A percentile compares a stretch with the other conserved stretches of the same genome.
Conservation (phyloP, 1,284 basidiomycete genomes). For the Moniliella sp. region DNA sequence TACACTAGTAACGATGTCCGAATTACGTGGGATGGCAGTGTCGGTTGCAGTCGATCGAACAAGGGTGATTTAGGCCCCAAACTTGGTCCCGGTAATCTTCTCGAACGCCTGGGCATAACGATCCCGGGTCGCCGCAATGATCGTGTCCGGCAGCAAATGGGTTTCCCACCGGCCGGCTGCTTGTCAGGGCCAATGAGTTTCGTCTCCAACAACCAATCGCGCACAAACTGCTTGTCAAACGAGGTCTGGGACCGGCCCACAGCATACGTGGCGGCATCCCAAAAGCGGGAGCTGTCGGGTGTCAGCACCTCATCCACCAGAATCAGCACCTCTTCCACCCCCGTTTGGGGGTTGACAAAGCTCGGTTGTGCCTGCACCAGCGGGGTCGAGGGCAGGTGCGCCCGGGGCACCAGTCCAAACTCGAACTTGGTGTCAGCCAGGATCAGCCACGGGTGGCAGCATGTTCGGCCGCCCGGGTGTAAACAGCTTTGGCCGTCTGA, state of each 20-base stretch:
- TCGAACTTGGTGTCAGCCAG: slow-evolving; percentile 87
- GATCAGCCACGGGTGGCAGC: slow-evolving; percentile 63
- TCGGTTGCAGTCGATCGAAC: too few species aligned
- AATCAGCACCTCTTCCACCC: slow-evolving; percentile 41
- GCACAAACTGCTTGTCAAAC: slow-evolving; percentile 89
- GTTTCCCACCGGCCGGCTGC: not conserved
- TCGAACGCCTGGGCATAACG: too few species aligned
- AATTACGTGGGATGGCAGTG: too few species aligned
- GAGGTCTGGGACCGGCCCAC: slow-evolving; percentile 61
- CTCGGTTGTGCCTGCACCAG: not conserved
- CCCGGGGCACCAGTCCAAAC: slow-evolving; percentile 44
- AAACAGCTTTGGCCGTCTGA: slow-evolving; percentile 46
- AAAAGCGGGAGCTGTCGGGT: slow-evolving; percentile 90
- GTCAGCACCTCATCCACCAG: slow-evolving; percentile 92
- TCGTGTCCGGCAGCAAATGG: not conserved
- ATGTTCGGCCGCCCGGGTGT: slow-evolving; percentile 55
- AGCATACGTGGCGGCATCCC: slow-evolving; percentile 56
- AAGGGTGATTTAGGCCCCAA: too few species aligned
- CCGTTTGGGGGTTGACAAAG: slow-evolving; percentile 5
- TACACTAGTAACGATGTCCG: too few species aligned
- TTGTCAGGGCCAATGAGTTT: slow-evolving; percentile 12
- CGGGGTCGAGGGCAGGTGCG: slow-evolving; percentile 9
- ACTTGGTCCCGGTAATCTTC: too few species aligned
- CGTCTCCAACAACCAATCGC: slow-evolving; percentile 48
- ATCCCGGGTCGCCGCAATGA: too few species aligned